Evolutionary conservation across 305 asterid genomes (phyloP).

Genomic region (Stenogyne calaminthoides): DNA sequence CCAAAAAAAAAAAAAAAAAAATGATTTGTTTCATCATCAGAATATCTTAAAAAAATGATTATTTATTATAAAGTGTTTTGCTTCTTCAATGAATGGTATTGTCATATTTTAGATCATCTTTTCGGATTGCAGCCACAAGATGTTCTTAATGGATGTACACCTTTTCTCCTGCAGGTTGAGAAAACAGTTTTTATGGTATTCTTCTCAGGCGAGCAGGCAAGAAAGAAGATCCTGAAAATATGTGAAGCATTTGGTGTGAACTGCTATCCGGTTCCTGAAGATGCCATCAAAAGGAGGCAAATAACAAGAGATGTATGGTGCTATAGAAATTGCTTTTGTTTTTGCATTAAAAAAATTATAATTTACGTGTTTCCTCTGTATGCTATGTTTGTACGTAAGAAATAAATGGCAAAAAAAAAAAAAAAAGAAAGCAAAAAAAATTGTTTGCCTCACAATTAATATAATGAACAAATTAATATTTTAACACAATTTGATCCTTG

Average conservation of each 20-base stretch:
- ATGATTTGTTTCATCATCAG: neutral
- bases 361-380: neutral
- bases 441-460: neutral
- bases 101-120: slow-evolving; percentile 22
- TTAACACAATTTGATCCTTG: slow-evolving; percentile 18
- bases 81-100: slow-evolving; percentile 6
- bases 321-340: slow-evolving; percentile 28
- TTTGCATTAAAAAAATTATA: slow-evolving; percentile 18
- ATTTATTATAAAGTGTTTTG: neutral
- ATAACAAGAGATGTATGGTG: slow-evolving; percentile 82
- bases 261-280: slow-evolving; percentile 98
- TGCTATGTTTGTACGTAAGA: neutral
- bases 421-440: neutral
- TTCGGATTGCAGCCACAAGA: slow-evolving; percentile 19
- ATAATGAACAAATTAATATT: slow-evolving; percentile 12
- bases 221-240: slow-evolving; percentile 83
- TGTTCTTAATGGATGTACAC: slow-evolving; percentile 22
- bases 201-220: slow-evolving; percentile 99
- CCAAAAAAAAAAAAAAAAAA: neutral
- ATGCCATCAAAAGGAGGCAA: slow-evolving; percentile 75
- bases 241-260: slow-evolving; percentile 98
- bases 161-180: slow-evolving; percentile 81
- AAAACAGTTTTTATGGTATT: slow-evolving; percentile 90
- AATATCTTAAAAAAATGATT: neutral
- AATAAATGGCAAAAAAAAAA: neutral